phyloP scores from a whole-genome alignment of 2,329 filamentous ascomycete genomes.

The Calonectria leucothoes region DNA sequence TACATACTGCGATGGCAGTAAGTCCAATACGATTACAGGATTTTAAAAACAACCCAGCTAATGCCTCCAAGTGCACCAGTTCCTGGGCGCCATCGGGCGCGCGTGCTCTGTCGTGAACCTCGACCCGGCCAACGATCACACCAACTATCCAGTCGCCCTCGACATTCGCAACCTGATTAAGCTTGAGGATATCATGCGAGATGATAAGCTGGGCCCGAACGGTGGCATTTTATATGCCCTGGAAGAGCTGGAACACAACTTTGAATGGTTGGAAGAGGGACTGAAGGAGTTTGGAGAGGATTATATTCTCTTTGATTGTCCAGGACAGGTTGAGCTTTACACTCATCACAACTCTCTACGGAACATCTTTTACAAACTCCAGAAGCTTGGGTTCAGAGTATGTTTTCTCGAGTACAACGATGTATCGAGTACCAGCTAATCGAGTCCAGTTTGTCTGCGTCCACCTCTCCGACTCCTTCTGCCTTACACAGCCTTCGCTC shows the following conservation, averaged over 20 bases:
- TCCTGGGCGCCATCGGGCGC: conserved; percentile 93
- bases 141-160: conserved; percentile 87
- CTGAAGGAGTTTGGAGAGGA: conserved; percentile 86
- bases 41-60: conserved; percentile 3
- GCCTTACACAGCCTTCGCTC: conserved; percentile 90
- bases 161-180: conserved; percentile 92
- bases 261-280: conserved; percentile 89
- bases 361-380: conserved; percentile 90
- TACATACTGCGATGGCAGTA: conserved; percentile 96
- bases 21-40: conserved; percentile 42
- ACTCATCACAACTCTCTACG: conserved; percentile 93
- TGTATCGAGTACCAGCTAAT: conserved; percentile 27
- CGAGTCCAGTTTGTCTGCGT: conserved; percentile 83
- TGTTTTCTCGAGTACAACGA: conserved; percentile 44
- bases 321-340: conserved; percentile 96
- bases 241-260: conserved; percentile 93
- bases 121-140: conserved; percentile 95
- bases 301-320: conserved; percentile 95
- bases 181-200: conserved; percentile 93
- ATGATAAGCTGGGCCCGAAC: conserved; percentile 91
- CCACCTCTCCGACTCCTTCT: conserved; percentile 94
- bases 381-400: conserved; percentile 94
- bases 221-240: conserved; percentile 93
- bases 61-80: conserved; percentile 81
- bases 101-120: conserved; percentile 97